These are phyloP conservation scores for Caryopteris hybrid DNA, from an alignment of 305 asterid species.

Conservation along the genomic window DNA sequence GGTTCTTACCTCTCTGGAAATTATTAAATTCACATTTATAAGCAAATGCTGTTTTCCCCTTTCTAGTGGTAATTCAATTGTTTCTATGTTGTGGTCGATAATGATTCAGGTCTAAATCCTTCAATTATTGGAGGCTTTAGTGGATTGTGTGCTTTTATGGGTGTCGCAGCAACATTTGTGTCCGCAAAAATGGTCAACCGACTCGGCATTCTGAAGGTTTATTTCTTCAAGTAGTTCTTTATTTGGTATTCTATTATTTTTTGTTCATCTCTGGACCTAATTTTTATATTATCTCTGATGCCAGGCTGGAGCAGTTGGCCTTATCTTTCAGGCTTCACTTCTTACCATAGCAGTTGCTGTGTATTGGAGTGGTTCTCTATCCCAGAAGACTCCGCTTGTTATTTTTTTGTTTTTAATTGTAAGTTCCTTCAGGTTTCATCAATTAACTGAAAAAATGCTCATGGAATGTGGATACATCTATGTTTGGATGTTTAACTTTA, in stretches of 20 bases:
- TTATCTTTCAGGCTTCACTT: slow-evolving; percentile 81
- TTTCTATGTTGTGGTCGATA: slow-evolving; percentile 9
- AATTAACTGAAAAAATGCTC: background rate
- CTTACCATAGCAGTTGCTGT: slow-evolving; percentile 78
- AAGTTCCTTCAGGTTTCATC: slow-evolving; percentile 38
- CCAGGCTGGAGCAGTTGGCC: slow-evolving; percentile 97
- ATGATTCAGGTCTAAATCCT: slow-evolving; percentile 74
- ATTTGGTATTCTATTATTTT: background rate
- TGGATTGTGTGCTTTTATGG: slow-evolving; percentile 89
- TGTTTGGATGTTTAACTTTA: too few relatives aligned
- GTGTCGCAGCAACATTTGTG: slow-evolving; percentile 84
- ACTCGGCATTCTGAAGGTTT: slow-evolving; percentile 75
- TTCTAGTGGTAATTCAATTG: background rate
- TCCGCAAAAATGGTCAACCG: slow-evolving; percentile 77
- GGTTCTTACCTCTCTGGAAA: background rate
- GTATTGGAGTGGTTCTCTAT: slow-evolving; percentile 72
- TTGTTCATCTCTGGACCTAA: slow-evolving; percentile 1
- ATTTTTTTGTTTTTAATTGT: slow-evolving; percentile 79
- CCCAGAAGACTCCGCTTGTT: slow-evolving; percentile 57
- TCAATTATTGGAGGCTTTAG: slow-evolving; percentile 90
- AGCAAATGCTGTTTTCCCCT: background rate
- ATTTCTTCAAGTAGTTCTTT: slow-evolving; percentile 12
- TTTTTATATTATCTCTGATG: slow-evolving; percentile 26
- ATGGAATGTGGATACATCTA: slow-evolving; percentile 1
- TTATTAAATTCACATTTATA: slow-evolving; percentile 3